These are phyloP conservation scores for Juglanconis sp. DNA, from an alignment of 2,329 filamentous ascomycete species.

Conservation along the genomic window DNA sequence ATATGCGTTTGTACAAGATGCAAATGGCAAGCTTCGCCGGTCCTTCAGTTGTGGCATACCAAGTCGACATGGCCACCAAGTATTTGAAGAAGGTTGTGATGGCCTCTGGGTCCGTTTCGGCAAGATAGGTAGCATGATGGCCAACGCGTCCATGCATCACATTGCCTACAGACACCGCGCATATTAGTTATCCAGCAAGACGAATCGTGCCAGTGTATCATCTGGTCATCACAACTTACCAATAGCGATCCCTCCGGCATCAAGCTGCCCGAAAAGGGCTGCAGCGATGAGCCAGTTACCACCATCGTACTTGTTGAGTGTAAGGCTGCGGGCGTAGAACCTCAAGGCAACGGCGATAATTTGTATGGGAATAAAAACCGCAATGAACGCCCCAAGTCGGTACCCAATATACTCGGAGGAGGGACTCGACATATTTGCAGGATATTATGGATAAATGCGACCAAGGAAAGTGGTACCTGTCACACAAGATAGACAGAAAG, in stretches of 20 bases:
- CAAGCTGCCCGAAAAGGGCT: not conserved
- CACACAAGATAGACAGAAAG: too few species aligned
- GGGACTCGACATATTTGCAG: too few species aligned
- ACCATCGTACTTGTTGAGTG: not conserved
- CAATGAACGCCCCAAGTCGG: not conserved
- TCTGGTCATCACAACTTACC: not conserved
- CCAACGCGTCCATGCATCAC: not conserved
- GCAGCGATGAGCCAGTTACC: not conserved
- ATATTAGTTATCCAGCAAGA: not conserved
- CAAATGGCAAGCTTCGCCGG: constrained; percentile 22
- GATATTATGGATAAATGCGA: too few species aligned
- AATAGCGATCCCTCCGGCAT: not conserved
- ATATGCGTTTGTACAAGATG: constrained; percentile 19
- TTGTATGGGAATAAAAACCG: not conserved
- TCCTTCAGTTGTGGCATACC: constrained; percentile 19
- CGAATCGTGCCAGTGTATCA: too few species aligned
- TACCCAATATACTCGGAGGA: too few species aligned
- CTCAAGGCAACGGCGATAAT: not conserved
- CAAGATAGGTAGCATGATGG: not conserved
- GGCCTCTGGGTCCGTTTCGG: not conserved
- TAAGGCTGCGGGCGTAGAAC: not conserved
- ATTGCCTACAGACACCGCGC: not conserved
- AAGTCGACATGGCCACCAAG: constrained; percentile 18
- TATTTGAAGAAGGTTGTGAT: constrained; percentile 21
- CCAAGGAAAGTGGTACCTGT: too few species aligned